A percentile compares a stretch with the other conserved stretches of the same genome.
phyloP scores from a whole-genome alignment of 495 filamentous ascomycete genomes.

The Xylaria venustula region DNA sequence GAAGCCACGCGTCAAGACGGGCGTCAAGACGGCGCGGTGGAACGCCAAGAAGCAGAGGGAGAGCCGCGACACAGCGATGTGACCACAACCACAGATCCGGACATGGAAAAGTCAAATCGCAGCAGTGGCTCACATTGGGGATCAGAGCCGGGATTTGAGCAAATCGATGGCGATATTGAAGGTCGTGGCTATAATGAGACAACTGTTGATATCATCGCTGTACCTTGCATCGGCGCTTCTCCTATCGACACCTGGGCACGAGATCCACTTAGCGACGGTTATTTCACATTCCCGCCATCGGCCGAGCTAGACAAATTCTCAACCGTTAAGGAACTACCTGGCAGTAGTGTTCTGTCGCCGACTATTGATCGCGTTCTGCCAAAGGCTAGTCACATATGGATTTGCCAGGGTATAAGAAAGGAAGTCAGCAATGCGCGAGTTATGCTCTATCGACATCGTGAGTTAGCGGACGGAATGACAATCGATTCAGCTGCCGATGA shows the following conservation, averaged over 20 bases:
- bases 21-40: not conserved
- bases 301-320: conserved; percentile 23
- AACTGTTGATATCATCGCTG: conserved; percentile 45
- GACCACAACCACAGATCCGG: conserved; percentile 7
- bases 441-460: conserved; percentile 56
- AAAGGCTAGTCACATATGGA: conserved; percentile 35
- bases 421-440: conserved; percentile 47
- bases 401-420: conserved; percentile 39
- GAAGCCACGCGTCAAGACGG: not conserved
- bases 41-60: not conserved
- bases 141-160: conserved; percentile 38
- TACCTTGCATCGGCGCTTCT: conserved; percentile 46
- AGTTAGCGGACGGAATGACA: conserved; percentile 44
- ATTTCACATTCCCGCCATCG: conserved; percentile 27
- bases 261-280: conserved; percentile 33
- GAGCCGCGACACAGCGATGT: conserved; percentile 7
- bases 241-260: conserved; percentile 44
- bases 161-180: conserved; percentile 40
- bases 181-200: conserved; percentile 45
- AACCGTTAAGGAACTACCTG: conserved; percentile 28
- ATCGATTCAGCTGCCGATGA: conserved; percentile 50
- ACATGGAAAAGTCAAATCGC: conserved; percentile 16
- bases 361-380: conserved; percentile 30
- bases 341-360: conserved; percentile 27
- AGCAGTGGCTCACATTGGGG: conserved; percentile 23